Percentiles rank a stretch among this genome's conserved stretches.
Conservation (phyloP, 2,329 filamentous ascomycete genomes). For the Aureobasidium sp. region DNA sequence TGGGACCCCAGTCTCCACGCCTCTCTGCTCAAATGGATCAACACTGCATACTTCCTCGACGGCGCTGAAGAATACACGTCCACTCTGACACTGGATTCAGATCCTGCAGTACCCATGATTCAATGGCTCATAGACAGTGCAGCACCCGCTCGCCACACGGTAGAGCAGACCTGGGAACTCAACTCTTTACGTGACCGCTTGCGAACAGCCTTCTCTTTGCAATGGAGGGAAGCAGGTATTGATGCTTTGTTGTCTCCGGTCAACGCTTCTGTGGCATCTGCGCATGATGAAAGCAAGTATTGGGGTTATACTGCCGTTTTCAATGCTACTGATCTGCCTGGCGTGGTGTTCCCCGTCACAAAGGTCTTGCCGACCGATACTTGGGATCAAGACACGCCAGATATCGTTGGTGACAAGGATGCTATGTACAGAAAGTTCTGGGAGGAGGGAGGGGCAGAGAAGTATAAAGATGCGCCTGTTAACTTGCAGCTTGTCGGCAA, state of each 20-base stretch:
- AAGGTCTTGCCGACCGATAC: slow-evolving; percentile 39
- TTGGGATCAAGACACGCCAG: slow-evolving; percentile 28
- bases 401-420: slow-evolving; percentile 15
- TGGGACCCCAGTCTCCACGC: slow-evolving; percentile 49
- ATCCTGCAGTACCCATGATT: slow-evolving; percentile 7
- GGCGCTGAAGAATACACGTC: slow-evolving; percentile 3
- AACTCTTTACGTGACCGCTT: slow-evolving; percentile 37
- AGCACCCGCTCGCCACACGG: background rate
- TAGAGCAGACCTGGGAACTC: slow-evolving; percentile 8
- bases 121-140: slow-evolving; percentile 4
- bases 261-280: slow-evolving; percentile 48
- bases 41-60: slow-evolving; percentile 12
- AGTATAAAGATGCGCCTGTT: slow-evolving; percentile 15
- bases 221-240: slow-evolving; percentile 38
- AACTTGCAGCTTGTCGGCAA: slow-evolving; percentile 14
- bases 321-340: slow-evolving; percentile 56
- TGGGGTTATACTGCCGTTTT: slow-evolving; percentile 59
- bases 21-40: slow-evolving; percentile 22
- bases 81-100: background rate
- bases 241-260: slow-evolving; percentile 58
- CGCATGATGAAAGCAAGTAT: slow-evolving; percentile 47
- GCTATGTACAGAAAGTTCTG: background rate
- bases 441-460: slow-evolving; percentile 1
- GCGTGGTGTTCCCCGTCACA: slow-evolving; percentile 50
- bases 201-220: slow-evolving; percentile 37